Base-by-base conservation (phyloP, 2,329 filamentous ascomycete genomes). In the Westerdykella aurantiaca region DNA sequence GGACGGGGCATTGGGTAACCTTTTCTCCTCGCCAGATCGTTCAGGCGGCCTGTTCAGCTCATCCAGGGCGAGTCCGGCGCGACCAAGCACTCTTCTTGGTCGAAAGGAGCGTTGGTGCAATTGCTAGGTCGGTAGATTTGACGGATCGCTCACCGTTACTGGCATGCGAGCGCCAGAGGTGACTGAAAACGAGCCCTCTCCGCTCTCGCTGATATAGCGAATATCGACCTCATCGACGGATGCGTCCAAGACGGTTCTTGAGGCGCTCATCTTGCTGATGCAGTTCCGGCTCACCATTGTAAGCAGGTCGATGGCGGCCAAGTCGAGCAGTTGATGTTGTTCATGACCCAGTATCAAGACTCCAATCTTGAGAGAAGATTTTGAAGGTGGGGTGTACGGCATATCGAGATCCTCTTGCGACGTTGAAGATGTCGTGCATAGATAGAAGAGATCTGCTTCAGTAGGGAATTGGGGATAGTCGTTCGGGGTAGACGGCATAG, bases 11-110 rank as follows among this genome's bases (percentile, higher is more conserved):
- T 48, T 50, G 57, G 51, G 60, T 61, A 55, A 64, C 62, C 61
- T 66, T 64, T 64, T 49, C 59, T 66, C 60, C 58, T 52, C 55
- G 62, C 60, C 57, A 66, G 60, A 60, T 45, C 61, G 17, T 53
- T 56, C 47, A 59, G 52, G 59, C 58, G 53, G 52, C 56, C 53
- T 40, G 47, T 38, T 44, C 35, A 58, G 51, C 43, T 57, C 58
- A 57, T 52, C 56, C 54, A 53, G 52, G 56, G 53, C 52, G 56
- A 62, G 61, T 60, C 60, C 58, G 52, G 58, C 61, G 42, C 46
- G 58, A 57, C 58, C 55, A 56, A 53, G 57, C 58, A 56, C 51
- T 48, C 50, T 53, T 40, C 58, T 58, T 60, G 57, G 57, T 55
- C 55, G 51, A 35, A 46, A 55, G 58, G 56, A 61, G 54, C 31